phyloP scores from a whole-genome alignment of 2,329 filamentous ascomycete species.

The Albifimbria verrucaria region DNA sequence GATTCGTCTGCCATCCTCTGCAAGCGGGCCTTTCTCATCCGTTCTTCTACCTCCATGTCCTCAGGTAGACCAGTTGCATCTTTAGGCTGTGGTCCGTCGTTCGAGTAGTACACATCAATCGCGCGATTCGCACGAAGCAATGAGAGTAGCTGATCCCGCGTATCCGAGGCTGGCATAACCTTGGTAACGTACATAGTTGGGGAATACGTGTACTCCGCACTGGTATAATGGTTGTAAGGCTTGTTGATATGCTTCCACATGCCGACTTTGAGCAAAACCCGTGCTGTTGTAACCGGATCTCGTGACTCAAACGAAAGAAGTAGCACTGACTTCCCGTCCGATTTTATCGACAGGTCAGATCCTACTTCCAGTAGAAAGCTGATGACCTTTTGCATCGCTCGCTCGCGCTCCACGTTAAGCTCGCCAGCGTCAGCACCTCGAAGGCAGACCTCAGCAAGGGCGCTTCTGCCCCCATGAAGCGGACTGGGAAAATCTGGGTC shows the following conservation, averaged over 20 bases:
- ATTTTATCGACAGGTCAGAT: conserved; percentile 53
- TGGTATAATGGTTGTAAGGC: conserved; percentile 51
- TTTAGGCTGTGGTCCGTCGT: conserved; percentile 49
- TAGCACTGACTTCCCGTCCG: conserved; percentile 55
- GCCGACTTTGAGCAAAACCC: conserved; percentile 57
- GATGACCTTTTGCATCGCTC: conserved; percentile 56
- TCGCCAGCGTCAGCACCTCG: conserved; percentile 46
- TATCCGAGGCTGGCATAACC: conserved; percentile 37
- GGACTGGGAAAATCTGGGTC: conserved; percentile 63
- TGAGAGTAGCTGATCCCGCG: conserved; percentile 38
- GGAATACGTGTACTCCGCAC: conserved; percentile 56
- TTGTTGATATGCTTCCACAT: conserved; percentile 65
- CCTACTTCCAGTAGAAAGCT: conserved; percentile 52
- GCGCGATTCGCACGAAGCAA: conserved; percentile 51
- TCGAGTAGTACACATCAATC: conserved; percentile 52
- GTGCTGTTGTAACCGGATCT: conserved; percentile 52
- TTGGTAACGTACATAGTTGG: conserved; percentile 60
- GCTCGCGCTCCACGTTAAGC: conserved; percentile 44
- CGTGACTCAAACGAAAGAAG: conserved; percentile 57
- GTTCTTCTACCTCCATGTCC: conserved; percentile 47
- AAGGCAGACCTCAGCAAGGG: conserved; percentile 61
- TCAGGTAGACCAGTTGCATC: conserved; percentile 50
- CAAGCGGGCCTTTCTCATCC: conserved; percentile 44
- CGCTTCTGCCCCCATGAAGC: conserved; percentile 59
- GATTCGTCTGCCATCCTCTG: conserved; percentile 42